Evolutionary conservation across 106 monocot species (phyloP).

Genomic region (Dendrobium catenatum): DNA sequence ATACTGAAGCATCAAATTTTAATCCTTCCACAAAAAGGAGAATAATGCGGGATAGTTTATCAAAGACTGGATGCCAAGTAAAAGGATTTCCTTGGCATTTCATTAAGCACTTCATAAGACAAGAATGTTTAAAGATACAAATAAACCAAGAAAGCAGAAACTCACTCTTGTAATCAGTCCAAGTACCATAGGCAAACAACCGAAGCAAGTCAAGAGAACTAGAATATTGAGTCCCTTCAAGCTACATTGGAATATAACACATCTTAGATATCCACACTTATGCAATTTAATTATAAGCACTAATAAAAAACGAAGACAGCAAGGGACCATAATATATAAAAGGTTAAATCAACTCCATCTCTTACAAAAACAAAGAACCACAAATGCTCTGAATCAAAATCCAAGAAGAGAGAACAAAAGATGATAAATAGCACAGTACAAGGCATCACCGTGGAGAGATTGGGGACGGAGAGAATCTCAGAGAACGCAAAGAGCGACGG

Average conservation of each 20-base stretch:
- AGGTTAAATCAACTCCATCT: neutral
- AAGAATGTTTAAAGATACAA: neutral
- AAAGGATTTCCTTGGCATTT: neutral
- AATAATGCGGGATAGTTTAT: neutral
- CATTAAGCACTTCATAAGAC: neutral
- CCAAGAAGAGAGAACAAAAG: neutral
- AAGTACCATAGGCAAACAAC: constrained; percentile 90
- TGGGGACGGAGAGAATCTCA: constrained; percentile 79
- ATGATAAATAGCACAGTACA: neutral
- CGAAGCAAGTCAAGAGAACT: constrained; percentile 59
- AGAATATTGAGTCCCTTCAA: constrained; percentile 57
- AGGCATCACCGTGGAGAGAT: constrained; percentile 47
- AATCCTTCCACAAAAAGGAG: neutral
- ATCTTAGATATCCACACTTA: neutral
- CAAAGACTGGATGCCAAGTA: no score
- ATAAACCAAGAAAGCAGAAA: neutral
- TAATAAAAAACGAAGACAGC: neutral
- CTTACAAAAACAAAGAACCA: neutral
- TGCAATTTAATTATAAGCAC: neutral
- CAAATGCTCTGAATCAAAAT: neutral
- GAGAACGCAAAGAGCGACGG: constrained; percentile 97
- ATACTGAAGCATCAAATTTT: neutral
- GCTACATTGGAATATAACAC: constrained; percentile 38
- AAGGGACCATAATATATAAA: neutral
- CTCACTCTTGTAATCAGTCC: constrained; percentile 92